Base-by-base conservation (phyloP, 1,284 basidiomycete species). In the Stygiomarasmius scandens region DNA sequence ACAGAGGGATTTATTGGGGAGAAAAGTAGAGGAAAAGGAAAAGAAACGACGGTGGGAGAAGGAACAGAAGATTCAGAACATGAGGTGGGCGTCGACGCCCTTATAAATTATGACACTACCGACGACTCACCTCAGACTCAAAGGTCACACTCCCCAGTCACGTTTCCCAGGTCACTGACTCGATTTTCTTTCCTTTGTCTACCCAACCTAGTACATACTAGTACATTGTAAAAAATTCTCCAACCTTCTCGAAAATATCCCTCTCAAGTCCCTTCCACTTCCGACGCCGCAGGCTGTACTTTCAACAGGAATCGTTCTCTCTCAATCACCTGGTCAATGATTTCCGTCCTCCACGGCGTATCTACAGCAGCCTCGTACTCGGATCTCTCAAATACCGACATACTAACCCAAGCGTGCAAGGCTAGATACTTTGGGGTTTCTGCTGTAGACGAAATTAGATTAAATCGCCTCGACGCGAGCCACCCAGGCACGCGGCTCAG, bases 331-430 rank as follows among this genome's bases (percentile, higher is more conserved):
- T 60, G 53, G 22, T 58, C 51, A 24, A 72, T 68, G n/a, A 71
- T 66, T 29, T 62, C 54, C 4, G 63, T 66, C 52, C 70, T 66
- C 71, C 71, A 71, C 9, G 65, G 62, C 16, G 71, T 72, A 49
- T 62, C 66, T 11, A 65, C 67, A 22, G 71, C 71, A 22, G 63
- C 63, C 47, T 61, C 66, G 49, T 67, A 71, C 55, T 70, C 66
- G 2, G 57, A 45, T 16, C 66, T 65, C 23, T 50, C 49, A 48
- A 71, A 71, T 22, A 64, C 64, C 1, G 59, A 54, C 25, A 44
- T 44, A 25, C 58, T 56, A 8, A 38, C 58, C 66, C 67, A 71
- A 29, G 64, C 67, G 58, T 71, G 69, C 25, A 72, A 53, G 16
- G 71, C 71, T 32, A 72, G 63, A 62, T 71, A 70, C 16, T 50